Percentiles rank a stretch among this genome's conserved stretches.
Conservation (phyloP, 176 grass and related monocot genomes). For the Miscanthus lutarioriparius region DNA sequence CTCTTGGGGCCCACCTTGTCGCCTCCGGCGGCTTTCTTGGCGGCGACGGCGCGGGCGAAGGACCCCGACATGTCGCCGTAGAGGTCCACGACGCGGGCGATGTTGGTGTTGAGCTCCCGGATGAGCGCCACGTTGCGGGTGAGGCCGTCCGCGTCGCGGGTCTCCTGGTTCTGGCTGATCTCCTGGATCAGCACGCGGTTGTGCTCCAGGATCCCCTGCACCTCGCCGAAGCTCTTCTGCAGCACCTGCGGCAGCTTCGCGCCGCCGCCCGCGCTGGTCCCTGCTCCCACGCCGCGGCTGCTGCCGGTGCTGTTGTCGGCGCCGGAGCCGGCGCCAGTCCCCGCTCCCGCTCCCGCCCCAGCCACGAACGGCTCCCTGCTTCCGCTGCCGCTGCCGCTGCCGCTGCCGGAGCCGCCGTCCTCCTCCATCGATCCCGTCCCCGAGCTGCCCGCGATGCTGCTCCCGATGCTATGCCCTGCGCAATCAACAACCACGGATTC, state of each 20-base stretch:
- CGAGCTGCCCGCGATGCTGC: background rate
- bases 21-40: background rate
- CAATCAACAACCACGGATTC: background rate
- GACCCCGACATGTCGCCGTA: constrained; percentile 52
- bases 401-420: background rate
- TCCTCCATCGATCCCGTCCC: constrained; percentile 26
- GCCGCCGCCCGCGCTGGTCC: background rate
- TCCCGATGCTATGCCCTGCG: background rate
- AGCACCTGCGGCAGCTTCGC: constrained; percentile 25
- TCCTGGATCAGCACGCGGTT: constrained; percentile 62
- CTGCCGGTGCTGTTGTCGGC: background rate
- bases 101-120: constrained; percentile 66
- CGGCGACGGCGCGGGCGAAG: constrained; percentile 34
- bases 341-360: background rate
- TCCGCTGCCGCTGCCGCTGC: background rate
- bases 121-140: constrained; percentile 60
- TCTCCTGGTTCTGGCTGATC: constrained; percentile 71
- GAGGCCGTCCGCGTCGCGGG: constrained; percentile 44
- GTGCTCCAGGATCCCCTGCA: constrained; percentile 59
- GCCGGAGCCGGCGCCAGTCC: background rate
- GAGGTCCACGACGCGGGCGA: constrained; percentile 52
- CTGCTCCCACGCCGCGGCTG: background rate
- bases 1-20: constrained; percentile 28
- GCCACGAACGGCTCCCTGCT: background rate
- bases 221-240: constrained; percentile 47